Conservation (phyloP, 176 grass and related monocot genomes). For the Zea mays region Zm-B73-REFERENCE-NAM-5.0 NC_050098.1:131609501-131610000, state of each 20-base stretch:
- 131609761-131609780: background rate
- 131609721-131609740: background rate
- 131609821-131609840: background rate
- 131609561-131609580: background rate
- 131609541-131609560: background rate
- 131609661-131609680: background rate
- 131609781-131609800: background rate
- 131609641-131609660: background rate
- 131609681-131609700: background rate
- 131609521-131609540: background rate
- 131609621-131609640: background rate
- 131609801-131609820: too few relatives aligned
- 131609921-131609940: background rate
- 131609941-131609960: background rate
- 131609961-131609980: too few relatives aligned
- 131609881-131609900: background rate
- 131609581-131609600: background rate
- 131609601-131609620: background rate
- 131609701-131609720: background rate
- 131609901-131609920: background rate
- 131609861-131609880: background rate
- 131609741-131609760: background rate
- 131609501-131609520: slow-evolving; percentile 1
- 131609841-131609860: background rate
- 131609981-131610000: too few relatives aligned